Conservation (phyloP, 2,329 filamentous ascomycete species). For the Diaporthe velutina region DNA sequence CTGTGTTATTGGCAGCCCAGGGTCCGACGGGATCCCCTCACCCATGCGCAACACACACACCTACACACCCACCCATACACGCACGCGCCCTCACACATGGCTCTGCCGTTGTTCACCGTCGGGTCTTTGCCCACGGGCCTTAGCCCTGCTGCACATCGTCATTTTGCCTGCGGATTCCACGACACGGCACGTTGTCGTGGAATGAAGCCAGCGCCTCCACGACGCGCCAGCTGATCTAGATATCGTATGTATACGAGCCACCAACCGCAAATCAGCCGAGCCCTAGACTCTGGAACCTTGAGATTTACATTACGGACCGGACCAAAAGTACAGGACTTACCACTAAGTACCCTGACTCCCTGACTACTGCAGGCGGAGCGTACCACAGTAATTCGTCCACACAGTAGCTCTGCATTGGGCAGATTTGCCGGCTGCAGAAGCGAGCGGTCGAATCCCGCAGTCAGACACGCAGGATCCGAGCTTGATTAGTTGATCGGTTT, state of each 20-base stretch:
- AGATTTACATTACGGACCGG: conserved; percentile 8
- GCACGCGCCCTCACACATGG: not conserved
- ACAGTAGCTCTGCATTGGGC: not conserved
- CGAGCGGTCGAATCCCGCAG: conserved; percentile 21
- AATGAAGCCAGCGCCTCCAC: not conserved
- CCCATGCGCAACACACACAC: not conserved
- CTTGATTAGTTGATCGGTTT: not conserved
- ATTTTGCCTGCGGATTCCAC: conserved; percentile 23
- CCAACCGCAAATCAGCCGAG: conserved; percentile 7
- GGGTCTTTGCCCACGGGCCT: conserved; percentile 5
- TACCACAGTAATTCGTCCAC: conserved; percentile 4
- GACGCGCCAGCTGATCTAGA: conserved; percentile 14
- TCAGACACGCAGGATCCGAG: conserved; percentile 26
- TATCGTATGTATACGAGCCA: not conserved
- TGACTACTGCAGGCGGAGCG: conserved; percentile 14
- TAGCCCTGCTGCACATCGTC: conserved; percentile 21
- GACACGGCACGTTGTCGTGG: conserved; percentile 4
- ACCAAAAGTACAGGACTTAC: not conserved
- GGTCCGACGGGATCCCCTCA: not conserved
- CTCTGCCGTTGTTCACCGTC: conserved; percentile 4
- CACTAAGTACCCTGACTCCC: not conserved
- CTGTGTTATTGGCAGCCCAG: conserved; percentile 14
- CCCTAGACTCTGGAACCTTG: not conserved
- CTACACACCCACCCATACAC: not conserved
- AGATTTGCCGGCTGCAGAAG: conserved; percentile 8